phyloP scores from a whole-genome alignment of 331 rosid genomes.

The Acacia pycnantha region DNA sequence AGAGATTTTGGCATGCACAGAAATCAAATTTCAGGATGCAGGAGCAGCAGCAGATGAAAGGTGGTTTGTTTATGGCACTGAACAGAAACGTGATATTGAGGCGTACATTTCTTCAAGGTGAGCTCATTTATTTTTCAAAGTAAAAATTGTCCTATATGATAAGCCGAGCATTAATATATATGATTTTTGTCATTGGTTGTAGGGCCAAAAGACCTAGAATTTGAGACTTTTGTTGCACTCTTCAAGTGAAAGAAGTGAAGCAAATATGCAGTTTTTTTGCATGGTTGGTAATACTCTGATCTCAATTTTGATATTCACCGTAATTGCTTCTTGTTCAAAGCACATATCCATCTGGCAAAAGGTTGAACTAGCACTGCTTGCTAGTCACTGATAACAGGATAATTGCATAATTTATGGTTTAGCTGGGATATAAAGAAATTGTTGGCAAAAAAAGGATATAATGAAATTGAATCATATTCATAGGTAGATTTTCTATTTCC shows the following conservation, averaged over 20 bases:
- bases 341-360: neutral
- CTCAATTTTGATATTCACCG: neutral
- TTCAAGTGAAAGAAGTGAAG: neutral
- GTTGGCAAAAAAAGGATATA: too few relatives aligned
- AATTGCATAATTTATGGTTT: neutral
- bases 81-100: slow-evolving; percentile 45
- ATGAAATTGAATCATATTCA: neutral
- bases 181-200: neutral
- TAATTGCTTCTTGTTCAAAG: neutral
- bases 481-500: neutral
- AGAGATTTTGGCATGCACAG: slow-evolving; percentile 32
- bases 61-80: slow-evolving; percentile 56
- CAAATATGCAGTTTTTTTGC: neutral
- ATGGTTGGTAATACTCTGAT: slow-evolving; percentile 9
- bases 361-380: neutral
- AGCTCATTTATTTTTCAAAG: neutral
- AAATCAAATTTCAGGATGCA: slow-evolving; percentile 37
- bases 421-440: neutral
- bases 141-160: neutral
- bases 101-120: slow-evolving; percentile 53
- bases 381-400: neutral
- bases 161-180: neutral
- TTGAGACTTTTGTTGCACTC: neutral
- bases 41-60: slow-evolving; percentile 39
- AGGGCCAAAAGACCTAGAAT: slow-evolving; percentile 4